Evolutionary conservation across 2,329 filamentous ascomycete species (phyloP), one percentile per base, ranked within the genome.

Genomic region (Neofusicoccum kwambonambiense): DNA sequence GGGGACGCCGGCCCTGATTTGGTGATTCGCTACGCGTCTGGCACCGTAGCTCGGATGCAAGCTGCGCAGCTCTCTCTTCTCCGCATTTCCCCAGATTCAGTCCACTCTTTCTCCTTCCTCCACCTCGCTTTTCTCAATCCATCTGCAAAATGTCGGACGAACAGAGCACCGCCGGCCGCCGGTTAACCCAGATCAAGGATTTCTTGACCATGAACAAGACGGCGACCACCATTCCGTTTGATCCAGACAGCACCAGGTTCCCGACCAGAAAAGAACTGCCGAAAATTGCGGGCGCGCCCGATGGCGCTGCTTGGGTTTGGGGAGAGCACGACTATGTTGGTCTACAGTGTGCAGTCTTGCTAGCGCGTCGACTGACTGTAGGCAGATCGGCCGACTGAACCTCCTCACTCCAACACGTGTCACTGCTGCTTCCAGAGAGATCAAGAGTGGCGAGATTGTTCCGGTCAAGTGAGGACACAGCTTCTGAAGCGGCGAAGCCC

Each of bases 261-360:
- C 85, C 85, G 0, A 79, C 79, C 0, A 77, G 83, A 13, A 81
- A 82, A 62, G 81, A 87, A 58, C 76, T 87, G 3, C 84, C 84
- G 19, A 69, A 74, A 19, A 79, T 87, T 42, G 74, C 80, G 1
- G 82, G 81, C 39, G 84, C 84, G 1, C 86, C 85, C 0, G 76
- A 82, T 17, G 83, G 79, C 34, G 84, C 85, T 17, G 84, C 85
- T 17, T 88, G 86, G 86, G 82, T 86, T 31, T 87, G 85, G 85
- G 85, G 86, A 12, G 77, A 83, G 45, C 77, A 86, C 70, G 85
- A 86, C 68, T 76, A 80, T 68, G 80, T 85, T 68, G n/a, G 69
- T 61, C 12, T 13, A 8, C 45, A 12, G 2, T 3, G 15, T 22
- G 27, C 9, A 11, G n/a, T 11, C 22, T 31, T 15, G 5, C 22